Conservation (phyloP, 352 stramenopile genomes). For the Phytophthora fragariaefolia region DNA sequence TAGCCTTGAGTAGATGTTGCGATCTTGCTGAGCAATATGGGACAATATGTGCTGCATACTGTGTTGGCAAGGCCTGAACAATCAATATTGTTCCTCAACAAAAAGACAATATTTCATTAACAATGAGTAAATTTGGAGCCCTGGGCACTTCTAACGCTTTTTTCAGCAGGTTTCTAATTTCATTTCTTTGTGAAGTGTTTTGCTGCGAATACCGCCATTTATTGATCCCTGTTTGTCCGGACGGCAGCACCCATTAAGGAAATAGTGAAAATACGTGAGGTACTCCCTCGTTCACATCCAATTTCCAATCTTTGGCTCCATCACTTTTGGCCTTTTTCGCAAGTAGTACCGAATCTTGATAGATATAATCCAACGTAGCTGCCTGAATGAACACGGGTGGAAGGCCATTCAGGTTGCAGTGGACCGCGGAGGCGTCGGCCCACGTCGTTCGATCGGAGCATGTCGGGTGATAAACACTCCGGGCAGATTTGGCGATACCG, state of each 20-base stretch:
- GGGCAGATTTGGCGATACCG: constrained; percentile 24
- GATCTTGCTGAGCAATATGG: too few species aligned
- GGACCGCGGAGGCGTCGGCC: constrained; percentile 42
- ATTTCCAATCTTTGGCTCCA: constrained; percentile 40
- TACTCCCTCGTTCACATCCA: constrained; percentile 47
- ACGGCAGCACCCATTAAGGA: constrained; percentile 42
- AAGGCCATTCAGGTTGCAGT: constrained; percentile 46
- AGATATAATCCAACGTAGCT: constrained; percentile 41
- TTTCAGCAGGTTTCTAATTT: too few species aligned
- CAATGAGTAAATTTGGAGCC: too few species aligned
- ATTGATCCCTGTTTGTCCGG: constrained; percentile 34
- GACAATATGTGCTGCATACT: too few species aligned
- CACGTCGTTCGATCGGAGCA: constrained; percentile 25
- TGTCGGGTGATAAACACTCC: constrained; percentile 28
- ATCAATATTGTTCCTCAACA: too few species aligned
- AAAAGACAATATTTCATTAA: too few species aligned
- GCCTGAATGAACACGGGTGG: constrained; percentile 48
- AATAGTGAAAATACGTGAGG: constrained; percentile 47
- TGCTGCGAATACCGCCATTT: constrained; percentile 43
- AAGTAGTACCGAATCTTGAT: constrained; percentile 33
- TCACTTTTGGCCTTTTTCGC: constrained; percentile 36
- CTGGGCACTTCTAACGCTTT: too few species aligned
- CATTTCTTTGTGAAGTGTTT: constrained; percentile 18
- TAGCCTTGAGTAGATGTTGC: too few species aligned
- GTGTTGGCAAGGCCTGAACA: too few species aligned